These are phyloP conservation scores for Pseudocercospora pini-densiflorae DNA, from an alignment of 2,329 filamentous ascomycete species.

Conservation along the genomic window DNA sequence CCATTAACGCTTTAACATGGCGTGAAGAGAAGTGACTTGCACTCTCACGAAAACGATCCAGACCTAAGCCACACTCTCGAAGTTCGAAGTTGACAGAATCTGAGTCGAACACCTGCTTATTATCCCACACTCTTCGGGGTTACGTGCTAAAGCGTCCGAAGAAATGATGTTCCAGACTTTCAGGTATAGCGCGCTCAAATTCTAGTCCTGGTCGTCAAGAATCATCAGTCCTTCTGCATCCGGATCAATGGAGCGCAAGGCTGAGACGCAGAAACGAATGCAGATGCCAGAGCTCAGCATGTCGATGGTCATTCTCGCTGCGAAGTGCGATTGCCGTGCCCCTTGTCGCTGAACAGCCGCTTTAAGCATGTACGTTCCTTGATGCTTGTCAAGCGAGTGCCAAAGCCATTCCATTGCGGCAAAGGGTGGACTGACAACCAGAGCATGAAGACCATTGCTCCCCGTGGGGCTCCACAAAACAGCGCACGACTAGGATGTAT, in stretches of 20 bases:
- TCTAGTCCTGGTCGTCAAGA: background rate
- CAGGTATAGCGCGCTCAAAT: background rate
- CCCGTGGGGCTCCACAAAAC: conserved; percentile 1
- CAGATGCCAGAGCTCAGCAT: background rate
- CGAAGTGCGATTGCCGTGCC: background rate
- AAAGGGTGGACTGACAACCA: background rate
- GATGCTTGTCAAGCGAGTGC: background rate
- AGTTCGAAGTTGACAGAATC: too few relatives aligned
- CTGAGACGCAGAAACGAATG: background rate
- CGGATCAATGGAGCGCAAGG: background rate
- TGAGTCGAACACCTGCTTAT: background rate
- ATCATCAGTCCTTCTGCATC: background rate
- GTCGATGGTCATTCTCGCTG: background rate
- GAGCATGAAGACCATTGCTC: background rate
- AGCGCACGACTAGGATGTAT: background rate
- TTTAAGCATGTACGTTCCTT: background rate
- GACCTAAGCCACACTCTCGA: background rate
- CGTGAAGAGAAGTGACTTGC: background rate
- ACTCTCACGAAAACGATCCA: background rate
- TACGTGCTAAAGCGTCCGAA: background rate
- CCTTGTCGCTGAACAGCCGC: background rate
- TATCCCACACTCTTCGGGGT: background rate
- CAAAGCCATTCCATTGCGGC: background rate
- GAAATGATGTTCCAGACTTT: background rate
- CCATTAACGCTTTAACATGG: background rate